phyloP scores from a whole-genome alignment of 225 moss, liverwort and hornwort species.

The Polytrichum formosum region DNA sequence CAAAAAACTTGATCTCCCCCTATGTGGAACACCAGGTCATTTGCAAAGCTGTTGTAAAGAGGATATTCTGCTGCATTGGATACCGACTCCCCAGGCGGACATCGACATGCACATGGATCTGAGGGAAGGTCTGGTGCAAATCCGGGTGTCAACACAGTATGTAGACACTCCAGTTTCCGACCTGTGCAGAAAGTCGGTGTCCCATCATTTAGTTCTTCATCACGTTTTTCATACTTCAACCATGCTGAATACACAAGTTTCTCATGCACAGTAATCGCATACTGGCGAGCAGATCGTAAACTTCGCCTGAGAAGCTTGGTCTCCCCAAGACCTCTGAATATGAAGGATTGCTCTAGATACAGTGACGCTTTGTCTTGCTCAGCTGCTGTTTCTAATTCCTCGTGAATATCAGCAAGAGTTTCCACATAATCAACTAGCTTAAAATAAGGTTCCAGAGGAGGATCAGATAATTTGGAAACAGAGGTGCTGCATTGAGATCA shows the following conservation, averaged over 20 bases:
- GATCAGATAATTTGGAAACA: slow-evolving; percentile 84
- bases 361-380: slow-evolving; percentile 72
- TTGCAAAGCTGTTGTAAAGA: slow-evolving; percentile 46
- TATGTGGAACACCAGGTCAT: slow-evolving; percentile 79
- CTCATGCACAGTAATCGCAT: slow-evolving; percentile 81
- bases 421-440: slow-evolving; percentile 96
- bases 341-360: slow-evolving; percentile 88
- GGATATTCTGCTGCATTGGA: slow-evolving; percentile 33
- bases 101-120: slow-evolving; percentile 80
- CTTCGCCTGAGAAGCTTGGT: slow-evolving; percentile 93
- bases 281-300: slow-evolving; percentile 86
- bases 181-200: slow-evolving; percentile 83
- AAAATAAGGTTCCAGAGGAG: slow-evolving; percentile 73
- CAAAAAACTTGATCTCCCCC: slow-evolving; percentile 72
- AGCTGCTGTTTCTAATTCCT: slow-evolving; percentile 86
- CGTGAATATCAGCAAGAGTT: slow-evolving; percentile 85
- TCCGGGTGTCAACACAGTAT: slow-evolving; percentile 58
- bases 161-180: slow-evolving; percentile 83
- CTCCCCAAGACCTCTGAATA: slow-evolving; percentile 94
- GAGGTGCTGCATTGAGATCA: slow-evolving; percentile 61
- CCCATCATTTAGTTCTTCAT: slow-evolving; percentile 78
- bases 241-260: slow-evolving; percentile 94
- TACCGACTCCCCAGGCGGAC: slow-evolving; percentile 41
- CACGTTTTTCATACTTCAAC: slow-evolving; percentile 95
- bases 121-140: slow-evolving; percentile 60